Base-by-base conservation (phyloP, 2,329 filamentous ascomycete genomes). In the Monilinia laxa region DNA sequence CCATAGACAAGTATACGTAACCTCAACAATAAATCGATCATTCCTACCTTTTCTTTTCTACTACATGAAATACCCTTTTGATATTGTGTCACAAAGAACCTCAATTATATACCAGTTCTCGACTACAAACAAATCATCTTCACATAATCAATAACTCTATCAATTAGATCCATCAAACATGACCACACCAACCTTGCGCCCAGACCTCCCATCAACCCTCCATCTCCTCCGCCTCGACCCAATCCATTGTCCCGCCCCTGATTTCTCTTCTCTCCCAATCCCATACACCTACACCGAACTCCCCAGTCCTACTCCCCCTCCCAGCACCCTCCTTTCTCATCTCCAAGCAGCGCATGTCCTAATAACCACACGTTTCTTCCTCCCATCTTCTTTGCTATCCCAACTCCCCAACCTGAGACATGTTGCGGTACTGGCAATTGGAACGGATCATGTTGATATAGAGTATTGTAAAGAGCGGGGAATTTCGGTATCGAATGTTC, bases 361-460 rank as follows among this genome's bases (percentile, higher is more conserved):
- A 12, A 75, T 81, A 63, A 71, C 74, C 51, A 78, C 76, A 6
- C 57, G 56, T 4, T 60, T 45, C 12, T 77, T 75, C 11, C 67
- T 81, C 35, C 67, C 71, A 4, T 74, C 74, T 7, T 69, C 71
- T 18, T 67, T 73, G 2, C 68, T 80, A 11, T 62, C 68, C 10
- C 71, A 71, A 16, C 75, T 70, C 23, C 77, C 78, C 7, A 72
- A 73, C 1, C 71, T 79, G 64, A 70, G 74, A 16, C 72, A 79
- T 68, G 66, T 80, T 31, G 75, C 74, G 42, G 73, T 78, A 2
- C 71, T 78, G 23, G 79, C 78, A 0, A 77, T 77, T 18, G 79
- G 79, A 12, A 77, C 73, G 20, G 79, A 80, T 68, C 67, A 69
- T n/a, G 71, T 80, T 1, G 78, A 80, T 70, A 68, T 79, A 0